Evolutionary conservation across 768 basidiomycete genomes (phyloP).

Genomic region (Tephrocybe rancida): DNA sequence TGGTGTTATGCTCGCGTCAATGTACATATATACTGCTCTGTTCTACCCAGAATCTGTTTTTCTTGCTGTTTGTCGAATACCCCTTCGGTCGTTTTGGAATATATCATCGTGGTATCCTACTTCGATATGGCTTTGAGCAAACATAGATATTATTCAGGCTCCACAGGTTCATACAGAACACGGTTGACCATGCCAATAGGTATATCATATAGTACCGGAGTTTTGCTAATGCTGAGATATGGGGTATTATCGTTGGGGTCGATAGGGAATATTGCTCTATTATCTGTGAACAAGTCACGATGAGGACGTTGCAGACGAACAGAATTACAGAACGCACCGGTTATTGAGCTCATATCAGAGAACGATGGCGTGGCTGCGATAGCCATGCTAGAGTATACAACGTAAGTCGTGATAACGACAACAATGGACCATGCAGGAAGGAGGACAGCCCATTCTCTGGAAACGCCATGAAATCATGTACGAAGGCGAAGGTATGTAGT

Average conservation of each 20-base stretch:
- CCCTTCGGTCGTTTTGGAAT: not conserved
- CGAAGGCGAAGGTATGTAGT: not conserved
- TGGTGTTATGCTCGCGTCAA: no score
- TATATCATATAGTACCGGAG: conserved; percentile 77
- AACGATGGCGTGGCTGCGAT: conserved; percentile 72
- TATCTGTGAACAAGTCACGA: conserved; percentile 43
- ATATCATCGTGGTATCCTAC: not conserved
- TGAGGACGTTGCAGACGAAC: conserved; percentile 9
- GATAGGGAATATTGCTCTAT: conserved; percentile 53
- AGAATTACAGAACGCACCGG: conserved; percentile 46
- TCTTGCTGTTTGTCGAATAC: not conserved
- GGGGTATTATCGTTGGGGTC: conserved; percentile 35
- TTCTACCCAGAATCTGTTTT: not conserved
- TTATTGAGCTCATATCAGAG: conserved; percentile 64
- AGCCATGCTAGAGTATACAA: conserved; percentile 76
- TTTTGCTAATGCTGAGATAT: conserved; percentile 50
- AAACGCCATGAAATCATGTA: not conserved
- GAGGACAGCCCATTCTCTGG: conserved; percentile 84
- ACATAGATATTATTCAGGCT: not conserved
- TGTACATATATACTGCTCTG: not conserved
- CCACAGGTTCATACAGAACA: conserved; percentile 50
- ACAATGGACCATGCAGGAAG: conserved; percentile 79
- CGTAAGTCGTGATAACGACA: conserved; percentile 73
- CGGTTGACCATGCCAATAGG: conserved; percentile 83
- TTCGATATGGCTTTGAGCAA: not conserved